phyloP scores from a whole-genome alignment of 305 asterid species.

The Fraxinus xanthoxyloides region DNA sequence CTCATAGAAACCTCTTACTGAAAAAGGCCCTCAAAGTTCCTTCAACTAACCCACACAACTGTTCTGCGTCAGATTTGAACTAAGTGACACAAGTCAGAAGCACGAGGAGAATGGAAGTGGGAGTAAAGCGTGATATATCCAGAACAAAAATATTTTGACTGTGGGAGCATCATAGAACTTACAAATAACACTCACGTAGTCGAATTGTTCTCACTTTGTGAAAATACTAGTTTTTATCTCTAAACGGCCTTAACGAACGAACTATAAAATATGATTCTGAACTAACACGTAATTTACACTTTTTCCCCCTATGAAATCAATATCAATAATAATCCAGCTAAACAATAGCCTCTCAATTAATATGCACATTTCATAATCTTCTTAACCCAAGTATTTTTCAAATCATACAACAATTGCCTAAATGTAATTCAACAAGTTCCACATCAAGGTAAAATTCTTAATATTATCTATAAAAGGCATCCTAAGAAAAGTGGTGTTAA shows the following conservation, averaged over 20 bases:
- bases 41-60: background rate
- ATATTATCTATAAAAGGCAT: background rate
- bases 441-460: background rate
- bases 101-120: background rate
- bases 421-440: background rate
- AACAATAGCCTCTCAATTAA: background rate
- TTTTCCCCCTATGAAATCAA: background rate
- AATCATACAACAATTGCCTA: background rate
- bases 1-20: background rate
- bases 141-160: background rate
- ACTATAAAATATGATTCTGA: background rate
- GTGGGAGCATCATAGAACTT: background rate
- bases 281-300: background rate
- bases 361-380: background rate
- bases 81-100: background rate
- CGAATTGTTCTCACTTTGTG: background rate
- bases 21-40: background rate
- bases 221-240: background rate
- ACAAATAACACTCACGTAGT: background rate
- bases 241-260: background rate
- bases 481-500: background rate
- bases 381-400: background rate
- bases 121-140: background rate
- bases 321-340: background rate
- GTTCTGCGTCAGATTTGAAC: background rate